These are phyloP conservation scores for Terfezia claveryi DNA, from an alignment of 495 filamentous ascomycete genomes.

Conservation along the genomic window DNA sequence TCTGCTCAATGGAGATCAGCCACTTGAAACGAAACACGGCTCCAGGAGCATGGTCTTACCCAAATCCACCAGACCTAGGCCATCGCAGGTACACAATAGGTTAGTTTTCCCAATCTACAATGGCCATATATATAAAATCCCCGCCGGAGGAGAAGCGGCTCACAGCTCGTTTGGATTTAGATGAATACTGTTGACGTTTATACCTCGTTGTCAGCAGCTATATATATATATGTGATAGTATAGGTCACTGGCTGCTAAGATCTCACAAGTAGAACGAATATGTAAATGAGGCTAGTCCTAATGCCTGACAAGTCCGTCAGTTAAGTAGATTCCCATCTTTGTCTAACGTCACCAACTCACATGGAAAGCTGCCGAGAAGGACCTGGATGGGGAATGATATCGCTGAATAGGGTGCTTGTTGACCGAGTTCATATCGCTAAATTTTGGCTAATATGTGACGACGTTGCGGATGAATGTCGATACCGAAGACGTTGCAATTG, in stretches of 20 bases:
- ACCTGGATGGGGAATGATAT: constrained; percentile 44
- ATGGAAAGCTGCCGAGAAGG: constrained; percentile 48
- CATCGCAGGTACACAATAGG: too few relatives aligned
- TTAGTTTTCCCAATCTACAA: too few relatives aligned
- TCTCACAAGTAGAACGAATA: constrained; percentile 9
- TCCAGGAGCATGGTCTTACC: too few relatives aligned
- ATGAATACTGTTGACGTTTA: background rate
- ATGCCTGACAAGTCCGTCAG: constrained; percentile 5
- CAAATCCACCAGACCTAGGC: too few relatives aligned
- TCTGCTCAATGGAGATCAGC: too few relatives aligned
- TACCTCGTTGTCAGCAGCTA: too few relatives aligned
- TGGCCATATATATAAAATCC: too few relatives aligned
- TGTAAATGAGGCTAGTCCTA: constrained; percentile 2
- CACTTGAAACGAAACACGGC: too few relatives aligned
- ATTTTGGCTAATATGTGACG: too few relatives aligned
- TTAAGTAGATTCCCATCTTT: background rate
- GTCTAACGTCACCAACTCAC: constrained; percentile 20
- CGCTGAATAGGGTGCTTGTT: constrained; percentile 46
- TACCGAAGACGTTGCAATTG: too few relatives aligned
- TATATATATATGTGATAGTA: too few relatives aligned
- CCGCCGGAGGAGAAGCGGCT: background rate
- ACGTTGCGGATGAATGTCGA: too few relatives aligned
- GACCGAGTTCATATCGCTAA: background rate
- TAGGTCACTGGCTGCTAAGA: constrained; percentile 16
- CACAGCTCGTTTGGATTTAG: background rate